A percentile compares a stretch with the other conserved stretches of the same genome.
Conservation (phyloP, 176 grass and related monocot genomes). For the Ensete glaucum region DNA sequence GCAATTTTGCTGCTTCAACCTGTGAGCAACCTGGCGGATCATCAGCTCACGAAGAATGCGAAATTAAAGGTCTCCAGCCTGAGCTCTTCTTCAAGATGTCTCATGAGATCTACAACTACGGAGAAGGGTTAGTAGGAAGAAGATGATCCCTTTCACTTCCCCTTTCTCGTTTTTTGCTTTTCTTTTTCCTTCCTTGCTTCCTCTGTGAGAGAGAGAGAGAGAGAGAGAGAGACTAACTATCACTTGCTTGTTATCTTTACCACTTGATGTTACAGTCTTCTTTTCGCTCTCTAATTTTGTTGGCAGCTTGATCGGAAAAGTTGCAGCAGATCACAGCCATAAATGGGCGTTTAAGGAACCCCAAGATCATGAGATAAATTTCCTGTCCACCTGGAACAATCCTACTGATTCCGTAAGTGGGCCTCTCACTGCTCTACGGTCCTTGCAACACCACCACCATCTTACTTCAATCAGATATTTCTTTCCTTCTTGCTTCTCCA, state of each 20-base stretch:
- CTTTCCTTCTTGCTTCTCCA: no score
- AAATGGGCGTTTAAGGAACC: conserved; percentile 96
- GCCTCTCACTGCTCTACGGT: not conserved
- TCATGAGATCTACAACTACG: conserved; percentile 99
- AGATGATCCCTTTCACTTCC: not conserved
- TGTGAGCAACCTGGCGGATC: conserved; percentile 30
- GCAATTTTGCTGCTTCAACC: conserved; percentile 71
- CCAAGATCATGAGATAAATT: conserved; percentile 58
- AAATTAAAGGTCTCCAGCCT: conserved; percentile 54
- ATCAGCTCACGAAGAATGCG: conserved; percentile 18
- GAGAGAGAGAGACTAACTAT: not conserved
- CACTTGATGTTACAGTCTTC: not conserved
- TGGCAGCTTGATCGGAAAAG: conserved; percentile 86
- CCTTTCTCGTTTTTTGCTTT: not conserved
- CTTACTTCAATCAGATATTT: no score
- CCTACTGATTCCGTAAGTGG: conserved; percentile 74
- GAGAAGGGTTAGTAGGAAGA: conserved; percentile 48
- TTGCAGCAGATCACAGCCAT: conserved; percentile 98
- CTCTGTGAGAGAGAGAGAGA: no score
- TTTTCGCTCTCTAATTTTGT: not conserved
- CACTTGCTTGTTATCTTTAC: not conserved
- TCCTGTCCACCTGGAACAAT: conserved; percentile 81
- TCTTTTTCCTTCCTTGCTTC: conserved; percentile 6
- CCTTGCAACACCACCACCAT: not conserved
- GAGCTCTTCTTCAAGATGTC: conserved; percentile 99